Evolutionary conservation across 78 protist genomes (phyloP), one percentile per base, ranked within the genome.

Genomic region (Dictyostelium capitatum): DNA sequence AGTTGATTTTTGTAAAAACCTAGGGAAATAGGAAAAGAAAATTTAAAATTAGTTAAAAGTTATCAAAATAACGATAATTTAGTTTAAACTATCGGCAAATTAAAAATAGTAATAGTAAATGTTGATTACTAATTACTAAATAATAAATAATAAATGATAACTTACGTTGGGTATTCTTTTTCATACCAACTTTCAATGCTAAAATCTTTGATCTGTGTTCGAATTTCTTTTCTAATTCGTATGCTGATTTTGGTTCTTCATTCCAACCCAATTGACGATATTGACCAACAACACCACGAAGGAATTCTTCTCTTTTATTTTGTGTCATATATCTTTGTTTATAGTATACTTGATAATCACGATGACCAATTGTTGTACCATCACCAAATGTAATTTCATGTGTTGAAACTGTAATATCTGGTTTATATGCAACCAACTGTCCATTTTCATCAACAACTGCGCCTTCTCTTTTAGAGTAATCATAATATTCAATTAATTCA

Each of bases 401-500:
- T 17, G 67, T 89, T 30, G 90, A 53, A 50, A 79, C 70, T 6
- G 57, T 25, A 47, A 95, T 51, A 14, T 46, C 81, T 28, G 83
- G 56, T 23, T 50, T 30, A 20, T 6, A 54, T 0, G 50, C 14
- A 41, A 73, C 48, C 23, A 41, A 14, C 56, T 91, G 80, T 14
- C 56, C 53, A 17, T 82, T 80, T 32, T 81, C 92, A 70, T 54
- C 87, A 14, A 77, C 30, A 14, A 64, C 23, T 8, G 54, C 82
- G 11, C 56, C 72, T 14, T 23, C 72, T 28, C n/a, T 28, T n/a
- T 53, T 51, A 10, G 94, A 43, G 73, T 78, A 97, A 81, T 97
- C 98, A 84, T 95, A 97, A 47, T 28, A 97, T 43, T 97, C 98
- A 17, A 50, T 80, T 2, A 48, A 73, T 79, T 97, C 98, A 3